A percentile compares a stretch with the other conserved stretches of the same genome.
Evolutionary conservation across 2,329 filamentous ascomycete genomes (phyloP).

Genomic region (Pseudovirgaria hyperparasitica): DNA sequence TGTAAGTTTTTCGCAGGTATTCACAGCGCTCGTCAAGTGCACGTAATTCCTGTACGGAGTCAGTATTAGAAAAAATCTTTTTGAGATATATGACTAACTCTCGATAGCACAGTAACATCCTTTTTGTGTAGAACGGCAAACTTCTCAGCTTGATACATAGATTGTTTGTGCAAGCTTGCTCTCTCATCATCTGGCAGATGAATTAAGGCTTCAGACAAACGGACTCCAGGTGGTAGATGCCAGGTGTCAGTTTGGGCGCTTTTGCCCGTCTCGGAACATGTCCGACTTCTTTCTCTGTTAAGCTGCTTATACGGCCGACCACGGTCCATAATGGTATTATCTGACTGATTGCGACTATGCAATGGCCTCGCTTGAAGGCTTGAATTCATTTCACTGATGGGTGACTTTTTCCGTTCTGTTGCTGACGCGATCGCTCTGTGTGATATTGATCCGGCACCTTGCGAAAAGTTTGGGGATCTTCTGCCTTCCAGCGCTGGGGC

Average conservation of each 20-base stretch:
- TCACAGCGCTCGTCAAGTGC: conserved; percentile 66
- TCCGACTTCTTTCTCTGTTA: conserved; percentile 17
- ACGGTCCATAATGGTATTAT: conserved; percentile 25
- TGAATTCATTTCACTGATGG: no score
- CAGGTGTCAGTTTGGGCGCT: conserved; percentile 17
- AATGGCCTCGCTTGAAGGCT: no score
- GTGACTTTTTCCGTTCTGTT: no score
- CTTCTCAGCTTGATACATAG: conserved; percentile 24
- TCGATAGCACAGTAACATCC: conserved; percentile 41
- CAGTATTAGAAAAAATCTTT: conserved; percentile 14
- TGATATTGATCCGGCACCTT: no score
- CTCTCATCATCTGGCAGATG: conserved; percentile 22
- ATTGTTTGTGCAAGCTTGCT: conserved; percentile 24
- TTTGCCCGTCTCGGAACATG: conserved; percentile 20
- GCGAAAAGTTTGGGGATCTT: no score
- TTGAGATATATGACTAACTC: conserved; percentile 28
- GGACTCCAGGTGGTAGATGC: conserved; percentile 24
- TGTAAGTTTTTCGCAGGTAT: conserved; percentile 66
- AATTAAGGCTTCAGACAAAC: conserved; percentile 19
- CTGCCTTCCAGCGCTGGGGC: no score
- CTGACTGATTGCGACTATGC: conserved; percentile 23
- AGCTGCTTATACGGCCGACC: conserved; percentile 20
- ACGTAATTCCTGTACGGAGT: conserved; percentile 51
- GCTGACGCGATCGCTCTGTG: no score
- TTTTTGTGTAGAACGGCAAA: conserved; percentile 27